These are phyloP conservation scores for Hibiscus tridactylites DNA, from an alignment of 345 rosid species.

Conservation along the genomic window DNA sequence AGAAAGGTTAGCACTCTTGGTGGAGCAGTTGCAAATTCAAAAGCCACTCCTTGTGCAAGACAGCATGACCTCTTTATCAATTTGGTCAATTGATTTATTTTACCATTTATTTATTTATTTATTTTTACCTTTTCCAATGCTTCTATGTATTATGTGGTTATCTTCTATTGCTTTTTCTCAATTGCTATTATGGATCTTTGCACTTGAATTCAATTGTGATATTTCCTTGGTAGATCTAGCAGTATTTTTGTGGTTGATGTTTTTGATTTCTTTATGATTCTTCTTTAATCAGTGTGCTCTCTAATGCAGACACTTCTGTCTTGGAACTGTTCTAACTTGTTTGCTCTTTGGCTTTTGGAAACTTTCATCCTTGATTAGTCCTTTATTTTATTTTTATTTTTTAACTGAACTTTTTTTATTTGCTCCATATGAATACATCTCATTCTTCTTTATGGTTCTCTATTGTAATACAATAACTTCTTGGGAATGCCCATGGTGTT, in stretches of 20 bases:
- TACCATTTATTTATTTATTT: background rate
- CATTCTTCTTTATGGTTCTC: background rate
- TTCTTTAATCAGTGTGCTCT: background rate
- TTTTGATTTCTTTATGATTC: background rate
- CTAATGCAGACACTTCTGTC: background rate
- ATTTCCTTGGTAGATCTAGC: background rate
- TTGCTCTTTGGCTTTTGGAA: too few species aligned
- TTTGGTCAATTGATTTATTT: background rate
- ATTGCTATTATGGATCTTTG: background rate
- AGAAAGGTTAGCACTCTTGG: slow-evolving; percentile 56
- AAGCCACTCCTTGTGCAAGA: background rate
- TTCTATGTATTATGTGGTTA: too few species aligned
- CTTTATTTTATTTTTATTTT: too few species aligned
- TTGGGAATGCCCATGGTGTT: background rate
- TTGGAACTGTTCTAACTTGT: background rate
- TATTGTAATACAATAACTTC: background rate
- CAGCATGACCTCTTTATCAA: background rate
- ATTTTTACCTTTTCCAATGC: too few species aligned
- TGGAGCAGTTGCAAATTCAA: background rate
- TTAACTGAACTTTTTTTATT: background rate
- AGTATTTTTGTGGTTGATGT: background rate
- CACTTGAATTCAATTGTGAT: background rate
- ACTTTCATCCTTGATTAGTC: too few species aligned
- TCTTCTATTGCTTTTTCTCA: background rate
- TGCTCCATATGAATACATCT: background rate